These are phyloP conservation scores for Dalbergia cultrata DNA, from an alignment of 306 rosid species.

Conservation along the genomic window DNA sequence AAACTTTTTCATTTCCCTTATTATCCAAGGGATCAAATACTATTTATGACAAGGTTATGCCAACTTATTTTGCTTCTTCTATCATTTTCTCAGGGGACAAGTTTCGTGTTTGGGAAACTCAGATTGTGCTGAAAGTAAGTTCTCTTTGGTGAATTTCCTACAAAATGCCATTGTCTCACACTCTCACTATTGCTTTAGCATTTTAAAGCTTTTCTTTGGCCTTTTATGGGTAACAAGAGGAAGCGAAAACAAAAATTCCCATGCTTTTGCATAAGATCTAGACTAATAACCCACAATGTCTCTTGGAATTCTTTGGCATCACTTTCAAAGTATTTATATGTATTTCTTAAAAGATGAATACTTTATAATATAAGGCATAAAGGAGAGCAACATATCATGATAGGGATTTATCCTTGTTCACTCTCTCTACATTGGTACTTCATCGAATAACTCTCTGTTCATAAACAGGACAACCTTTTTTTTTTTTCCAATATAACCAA, in stretches of 20 bases:
- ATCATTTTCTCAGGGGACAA: slow-evolving; percentile 46
- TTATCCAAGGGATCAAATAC: not conserved
- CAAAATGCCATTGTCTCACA: not conserved
- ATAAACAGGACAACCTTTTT: not conserved
- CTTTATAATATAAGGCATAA: not conserved
- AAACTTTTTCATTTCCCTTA: not conserved
- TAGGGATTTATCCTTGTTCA: not conserved
- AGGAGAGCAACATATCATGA: not conserved
- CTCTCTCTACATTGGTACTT: not conserved
- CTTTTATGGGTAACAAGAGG: too few species aligned
- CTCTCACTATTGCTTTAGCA: not conserved
- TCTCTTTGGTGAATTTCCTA: not conserved
- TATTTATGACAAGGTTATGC: slow-evolving; percentile 14
- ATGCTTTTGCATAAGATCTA: too few species aligned
- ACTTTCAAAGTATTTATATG: not conserved
- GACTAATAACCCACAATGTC: too few species aligned
- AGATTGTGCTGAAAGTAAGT: slow-evolving; percentile 58
- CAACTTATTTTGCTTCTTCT: slow-evolving; percentile 32
- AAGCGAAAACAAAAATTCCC: too few species aligned
- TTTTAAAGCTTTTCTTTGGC: not conserved
- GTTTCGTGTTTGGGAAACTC: slow-evolving; percentile 57
- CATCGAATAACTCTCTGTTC: not conserved
- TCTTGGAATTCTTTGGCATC: too few species aligned
- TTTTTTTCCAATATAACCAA: too few species aligned
- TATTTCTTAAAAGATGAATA: not conserved